A percentile compares a stretch with the other conserved stretches of the same genome.
Evolutionary conservation across 2,329 filamentous ascomycete species (phyloP).

Genomic region (Pseudopithomyces chartarum): DNA sequence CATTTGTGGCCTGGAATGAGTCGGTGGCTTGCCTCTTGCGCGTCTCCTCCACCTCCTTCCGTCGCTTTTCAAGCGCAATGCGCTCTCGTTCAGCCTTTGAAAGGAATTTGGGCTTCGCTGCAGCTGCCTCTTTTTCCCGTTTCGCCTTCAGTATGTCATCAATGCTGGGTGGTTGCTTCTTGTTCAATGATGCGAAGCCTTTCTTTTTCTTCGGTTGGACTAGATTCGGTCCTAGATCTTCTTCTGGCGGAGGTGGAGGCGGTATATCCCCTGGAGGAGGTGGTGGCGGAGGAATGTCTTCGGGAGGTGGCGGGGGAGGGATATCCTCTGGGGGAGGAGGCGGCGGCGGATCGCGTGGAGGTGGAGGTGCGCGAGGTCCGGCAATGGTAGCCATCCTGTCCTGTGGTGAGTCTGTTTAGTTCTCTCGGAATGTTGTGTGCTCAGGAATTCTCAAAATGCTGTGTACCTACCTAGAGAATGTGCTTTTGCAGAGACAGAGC

Average conservation of each 20-base stretch:
- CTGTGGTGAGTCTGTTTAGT: no score
- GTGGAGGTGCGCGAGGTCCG: slow-evolving; percentile 9
- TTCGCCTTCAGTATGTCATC: slow-evolving; percentile 86
- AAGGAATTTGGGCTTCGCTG: slow-evolving; percentile 86
- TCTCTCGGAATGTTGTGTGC: no score
- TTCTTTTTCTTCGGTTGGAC: slow-evolving; percentile 57
- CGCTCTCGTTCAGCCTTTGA: slow-evolving; percentile 82
- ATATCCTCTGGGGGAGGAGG: slow-evolving; percentile 47
- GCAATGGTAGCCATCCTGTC: slow-evolving; percentile 13
- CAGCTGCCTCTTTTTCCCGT: slow-evolving; percentile 81
- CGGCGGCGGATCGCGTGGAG: slow-evolving; percentile 13
- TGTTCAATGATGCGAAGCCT: slow-evolving; percentile 54
- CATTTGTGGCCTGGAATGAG: slow-evolving; percentile 13
- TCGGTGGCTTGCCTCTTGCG: slow-evolving; percentile 52
- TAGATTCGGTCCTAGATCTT: slow-evolving; percentile 30
- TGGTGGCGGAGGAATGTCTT: slow-evolving; percentile 38
- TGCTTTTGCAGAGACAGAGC: no score
- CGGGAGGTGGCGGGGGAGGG: slow-evolving; percentile 23
- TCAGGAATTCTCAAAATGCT: no score
- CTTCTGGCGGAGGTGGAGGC: slow-evolving; percentile 29
- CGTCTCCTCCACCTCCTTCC: slow-evolving; percentile 69
- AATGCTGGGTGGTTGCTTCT: slow-evolving; percentile 70
- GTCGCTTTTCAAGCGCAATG: slow-evolving; percentile 76
- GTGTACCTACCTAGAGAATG: no score
- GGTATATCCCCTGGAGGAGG: slow-evolving; percentile 41